Conservation (phyloP, 352 stramenopile genomes). For the Phytophthora capsici region DNA sequence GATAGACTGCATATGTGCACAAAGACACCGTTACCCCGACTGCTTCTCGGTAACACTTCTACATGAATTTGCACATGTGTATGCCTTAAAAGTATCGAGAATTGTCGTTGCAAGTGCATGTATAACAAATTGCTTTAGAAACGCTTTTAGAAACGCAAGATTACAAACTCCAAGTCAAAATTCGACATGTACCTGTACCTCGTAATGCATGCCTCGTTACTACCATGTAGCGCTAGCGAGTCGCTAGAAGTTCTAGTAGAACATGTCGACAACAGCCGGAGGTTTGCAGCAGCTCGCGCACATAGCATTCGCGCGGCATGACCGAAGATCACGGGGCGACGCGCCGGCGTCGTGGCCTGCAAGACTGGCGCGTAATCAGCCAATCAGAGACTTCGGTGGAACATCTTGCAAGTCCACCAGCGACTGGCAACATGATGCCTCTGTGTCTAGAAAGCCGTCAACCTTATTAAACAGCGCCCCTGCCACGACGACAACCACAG, state of each 20-base stretch:
- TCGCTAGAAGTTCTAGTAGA: too few relatives aligned
- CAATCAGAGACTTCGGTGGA: conserved; percentile 14
- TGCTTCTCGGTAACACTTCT: too few relatives aligned
- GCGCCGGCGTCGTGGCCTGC: conserved; percentile 17
- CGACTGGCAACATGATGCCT: conserved; percentile 9
- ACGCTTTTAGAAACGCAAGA: neutral
- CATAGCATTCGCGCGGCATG: conserved; percentile 14
- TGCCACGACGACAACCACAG: conserved; percentile 1
- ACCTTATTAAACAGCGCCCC: conserved; percentile 13
- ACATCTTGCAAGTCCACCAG: conserved; percentile 12
- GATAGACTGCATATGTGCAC: too few relatives aligned
- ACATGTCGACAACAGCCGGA: neutral
- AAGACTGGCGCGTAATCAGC: conserved; percentile 13
- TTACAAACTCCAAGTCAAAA: conserved; percentile 3
- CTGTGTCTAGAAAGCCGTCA: neutral
- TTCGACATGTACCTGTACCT: too few relatives aligned
- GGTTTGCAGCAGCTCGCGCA: conserved; percentile 5
- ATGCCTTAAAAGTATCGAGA: too few relatives aligned
- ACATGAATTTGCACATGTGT: too few relatives aligned
- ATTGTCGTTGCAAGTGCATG: too few relatives aligned
- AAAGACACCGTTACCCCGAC: too few relatives aligned
- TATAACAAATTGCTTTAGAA: conserved; percentile 6
- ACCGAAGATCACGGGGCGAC: conserved; percentile 15
- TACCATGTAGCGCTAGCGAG: too few relatives aligned
- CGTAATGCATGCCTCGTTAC: too few relatives aligned